Evolutionary conservation across 139 green algal genomes (phyloP).

Genomic region (Picochlorum costavermella): DNA sequence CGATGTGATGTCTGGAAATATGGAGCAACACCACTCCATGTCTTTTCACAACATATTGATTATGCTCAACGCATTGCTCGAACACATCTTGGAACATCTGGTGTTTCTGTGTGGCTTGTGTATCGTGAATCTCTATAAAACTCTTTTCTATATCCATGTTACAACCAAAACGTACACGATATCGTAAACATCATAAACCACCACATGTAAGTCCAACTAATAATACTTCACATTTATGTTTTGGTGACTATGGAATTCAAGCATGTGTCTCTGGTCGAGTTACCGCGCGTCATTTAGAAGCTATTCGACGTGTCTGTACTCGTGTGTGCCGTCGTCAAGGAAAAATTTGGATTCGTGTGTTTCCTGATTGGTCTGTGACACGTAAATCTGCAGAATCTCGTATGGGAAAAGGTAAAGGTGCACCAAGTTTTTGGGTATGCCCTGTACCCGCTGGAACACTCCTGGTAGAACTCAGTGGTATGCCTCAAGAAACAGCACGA

Average conservation of each 20-base stretch:
- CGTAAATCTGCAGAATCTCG: conserved; percentile 46
- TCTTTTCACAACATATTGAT: conserved; percentile 10
- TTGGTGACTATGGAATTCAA: conserved; percentile 35
- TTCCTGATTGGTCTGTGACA: conserved; percentile 46
- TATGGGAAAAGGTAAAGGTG: conserved; percentile 60
- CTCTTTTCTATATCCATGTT: conserved; percentile 56
- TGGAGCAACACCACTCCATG: conserved; percentile 21
- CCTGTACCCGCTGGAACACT: conserved; percentile 41
- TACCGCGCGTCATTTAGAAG: conserved; percentile 40
- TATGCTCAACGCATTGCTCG: conserved; percentile 17
- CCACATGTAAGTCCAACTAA: conserved; percentile 9
- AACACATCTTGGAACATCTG: conserved; percentile 19
- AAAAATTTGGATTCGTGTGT: conserved; percentile 51
- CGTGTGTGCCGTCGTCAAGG: conserved; percentile 43
- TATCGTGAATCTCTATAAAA: conserved; percentile 4
- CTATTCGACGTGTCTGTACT: conserved; percentile 38
- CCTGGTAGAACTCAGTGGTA: conserved; percentile 54
- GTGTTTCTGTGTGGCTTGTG: conserved; percentile 6
- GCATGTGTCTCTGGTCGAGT: conserved; percentile 33
- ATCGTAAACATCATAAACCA: conserved; percentile 48
- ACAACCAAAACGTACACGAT: conserved; percentile 51
- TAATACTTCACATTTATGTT: conserved; percentile 24
- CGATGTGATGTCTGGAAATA: conserved; percentile 22
- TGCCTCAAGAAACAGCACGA: conserved; percentile 32
- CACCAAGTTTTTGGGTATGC: conserved; percentile 40